A percentile compares a stretch with the other conserved stretches of the same genome.
Evolutionary conservation across 169 alveolate species (phyloP).

Genomic region (Cryptosporidium tyzzeri): DNA sequence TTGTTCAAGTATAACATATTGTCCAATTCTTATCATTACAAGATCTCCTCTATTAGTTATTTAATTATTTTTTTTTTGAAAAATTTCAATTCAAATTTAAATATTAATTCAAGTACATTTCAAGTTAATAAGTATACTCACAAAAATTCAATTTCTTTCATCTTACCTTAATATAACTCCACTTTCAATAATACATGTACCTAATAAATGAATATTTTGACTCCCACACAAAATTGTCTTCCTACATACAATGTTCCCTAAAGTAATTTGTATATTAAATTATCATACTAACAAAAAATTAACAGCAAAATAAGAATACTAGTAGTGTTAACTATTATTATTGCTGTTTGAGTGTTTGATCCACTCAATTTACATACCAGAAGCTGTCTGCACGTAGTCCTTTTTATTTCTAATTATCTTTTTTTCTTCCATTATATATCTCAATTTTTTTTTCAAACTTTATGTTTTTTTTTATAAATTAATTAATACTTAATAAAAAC

Average conservation of each 20-base stretch:
- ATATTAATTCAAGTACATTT: background rate
- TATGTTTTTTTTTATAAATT: background rate
- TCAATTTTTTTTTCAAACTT: background rate
- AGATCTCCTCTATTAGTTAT: constrained; percentile 84
- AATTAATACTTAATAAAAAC: background rate
- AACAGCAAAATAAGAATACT: background rate
- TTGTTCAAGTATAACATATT: constrained; percentile 81
- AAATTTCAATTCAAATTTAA: too few relatives aligned
- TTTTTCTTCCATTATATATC: constrained; percentile 15
- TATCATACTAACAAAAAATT: background rate
- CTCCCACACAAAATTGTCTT: constrained; percentile 78
- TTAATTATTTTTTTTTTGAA: background rate
- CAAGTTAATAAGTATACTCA: background rate
- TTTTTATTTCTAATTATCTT: constrained; percentile 29
- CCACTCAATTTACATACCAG: constrained; percentile 38
- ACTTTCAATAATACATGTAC: constrained; percentile 71
- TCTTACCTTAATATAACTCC: constrained; percentile 73
- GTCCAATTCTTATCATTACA: constrained; percentile 83
- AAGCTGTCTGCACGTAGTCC: constrained; percentile 72
- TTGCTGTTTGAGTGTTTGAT: background rate
- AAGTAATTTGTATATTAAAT: background rate
- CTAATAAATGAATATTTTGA: constrained; percentile 78
- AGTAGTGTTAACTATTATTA: background rate
- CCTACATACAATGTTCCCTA: constrained; percentile 78
- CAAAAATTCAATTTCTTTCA: background rate